phyloP scores from a whole-genome alignment of 1,284 basidiomycete genomes.

The Leucoagaricus sp. region DNA sequence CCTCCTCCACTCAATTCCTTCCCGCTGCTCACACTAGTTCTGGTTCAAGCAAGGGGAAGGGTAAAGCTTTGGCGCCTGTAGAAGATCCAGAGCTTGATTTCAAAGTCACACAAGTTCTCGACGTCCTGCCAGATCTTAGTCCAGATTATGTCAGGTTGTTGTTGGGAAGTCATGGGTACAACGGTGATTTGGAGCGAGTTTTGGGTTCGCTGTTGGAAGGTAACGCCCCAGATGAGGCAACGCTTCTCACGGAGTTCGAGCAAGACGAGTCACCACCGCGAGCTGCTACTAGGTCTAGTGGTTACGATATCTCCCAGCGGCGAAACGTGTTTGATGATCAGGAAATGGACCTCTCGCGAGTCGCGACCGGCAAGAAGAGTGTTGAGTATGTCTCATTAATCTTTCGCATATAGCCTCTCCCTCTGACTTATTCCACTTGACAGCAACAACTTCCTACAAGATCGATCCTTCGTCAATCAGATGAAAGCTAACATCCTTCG shows the following conservation, averaged over 20 bases:
- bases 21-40: not conserved
- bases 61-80: conserved; percentile 30
- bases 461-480: conserved; percentile 64
- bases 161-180: conserved; percentile 49
- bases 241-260: conserved; percentile 25
- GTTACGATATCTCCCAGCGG: conserved; percentile 33
- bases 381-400: conserved; percentile 38
- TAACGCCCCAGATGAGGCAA: conserved; percentile 52
- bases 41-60: conserved; percentile 35
- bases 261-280: not conserved
- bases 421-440: conserved; percentile 15
- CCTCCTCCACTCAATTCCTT: not conserved
- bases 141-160: conserved; percentile 58
- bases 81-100: conserved; percentile 50
- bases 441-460: conserved; percentile 53
- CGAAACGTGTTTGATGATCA: conserved; percentile 76
- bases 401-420: conserved; percentile 17
- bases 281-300: not conserved
- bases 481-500: conserved; percentile 84
- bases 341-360: conserved; percentile 58
- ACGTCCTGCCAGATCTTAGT: conserved; percentile 65
- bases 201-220: conserved; percentile 73
- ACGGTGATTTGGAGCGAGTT: conserved; percentile 56
- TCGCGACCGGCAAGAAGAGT: conserved; percentile 74
- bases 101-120: conserved; percentile 65